Percentiles rank a stretch among this genome's conserved stretches.
phyloP scores from a whole-genome alignment of 345 rosid species.

The Anastatica hierochuntica region DNA sequence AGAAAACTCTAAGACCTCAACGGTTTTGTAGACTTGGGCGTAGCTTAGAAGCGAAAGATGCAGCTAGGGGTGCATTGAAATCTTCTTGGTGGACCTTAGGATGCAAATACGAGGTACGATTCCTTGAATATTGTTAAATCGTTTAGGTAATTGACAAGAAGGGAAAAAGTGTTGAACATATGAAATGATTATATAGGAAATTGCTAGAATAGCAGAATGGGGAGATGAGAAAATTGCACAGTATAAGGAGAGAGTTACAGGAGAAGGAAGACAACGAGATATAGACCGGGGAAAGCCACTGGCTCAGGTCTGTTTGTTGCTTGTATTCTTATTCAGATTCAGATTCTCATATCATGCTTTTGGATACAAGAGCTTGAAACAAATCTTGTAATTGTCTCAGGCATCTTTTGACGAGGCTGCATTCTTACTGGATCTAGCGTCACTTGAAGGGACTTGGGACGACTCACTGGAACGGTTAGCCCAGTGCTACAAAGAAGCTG shows the following conservation, averaged over 20 bases:
- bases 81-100: constrained; percentile 98
- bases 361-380: constrained; percentile 1
- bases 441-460: constrained; percentile 80
- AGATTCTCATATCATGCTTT: not conserved
- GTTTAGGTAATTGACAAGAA: not conserved
- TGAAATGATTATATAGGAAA: constrained; percentile 34
- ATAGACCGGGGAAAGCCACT: constrained; percentile 63
- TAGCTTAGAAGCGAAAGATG: constrained; percentile 66
- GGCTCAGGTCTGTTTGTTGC: constrained; percentile 41
- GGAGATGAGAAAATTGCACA: constrained; percentile 72
- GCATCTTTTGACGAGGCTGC: constrained; percentile 63
- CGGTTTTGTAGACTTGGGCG: constrained; percentile 52
- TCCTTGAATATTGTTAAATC: not conserved
- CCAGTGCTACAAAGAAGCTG: constrained; percentile 63
- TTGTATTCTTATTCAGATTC: not conserved
- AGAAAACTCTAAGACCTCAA: constrained; percentile 14
- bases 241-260: constrained; percentile 55
- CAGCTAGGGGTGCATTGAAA: constrained; percentile 85
- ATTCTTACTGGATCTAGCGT: constrained; percentile 70
- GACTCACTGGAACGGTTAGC: constrained; percentile 44
- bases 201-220: constrained; percentile 63
- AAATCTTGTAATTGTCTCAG: constrained; percentile 27
- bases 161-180: not conserved
- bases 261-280: constrained; percentile 57
- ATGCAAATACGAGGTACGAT: constrained; percentile 52